phyloP scores from a whole-genome alignment of 441 rosid species.

The Dalechampia spathulata region DNA sequence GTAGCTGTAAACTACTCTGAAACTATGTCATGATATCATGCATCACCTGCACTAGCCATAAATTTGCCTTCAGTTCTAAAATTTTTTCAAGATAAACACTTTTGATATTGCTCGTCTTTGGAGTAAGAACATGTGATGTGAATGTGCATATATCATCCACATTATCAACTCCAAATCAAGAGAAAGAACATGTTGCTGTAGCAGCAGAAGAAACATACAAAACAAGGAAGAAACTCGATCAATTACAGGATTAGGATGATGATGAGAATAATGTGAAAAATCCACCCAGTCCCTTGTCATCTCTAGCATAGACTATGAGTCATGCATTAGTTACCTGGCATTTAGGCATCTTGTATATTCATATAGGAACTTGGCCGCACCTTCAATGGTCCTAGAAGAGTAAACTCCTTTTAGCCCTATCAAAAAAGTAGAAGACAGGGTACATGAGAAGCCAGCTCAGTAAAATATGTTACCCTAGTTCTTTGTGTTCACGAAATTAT shows the following conservation, averaged over 20 bases:
- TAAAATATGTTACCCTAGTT: conserved; percentile 4
- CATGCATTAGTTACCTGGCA: conserved; percentile 36
- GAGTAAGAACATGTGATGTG: no score
- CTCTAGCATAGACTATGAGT: conserved; percentile 5
- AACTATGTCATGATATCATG: neutral
- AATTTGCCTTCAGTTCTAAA: neutral
- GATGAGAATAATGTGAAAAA: neutral
- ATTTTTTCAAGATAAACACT: neutral
- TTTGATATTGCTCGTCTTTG: neutral
- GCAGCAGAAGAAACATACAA: neutral
- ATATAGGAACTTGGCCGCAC: conserved; percentile 50
- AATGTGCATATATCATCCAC: no score
- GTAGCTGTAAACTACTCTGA: no score
- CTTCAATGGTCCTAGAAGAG: conserved; percentile 59
- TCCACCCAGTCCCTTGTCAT: neutral
- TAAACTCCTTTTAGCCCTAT: conserved; percentile 74
- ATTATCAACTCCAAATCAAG: no score
- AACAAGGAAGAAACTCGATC: neutral
- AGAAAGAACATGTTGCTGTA: no score
- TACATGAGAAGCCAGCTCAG: conserved; percentile 3
- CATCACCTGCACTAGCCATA: neutral
- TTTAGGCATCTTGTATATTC: conserved; percentile 52
- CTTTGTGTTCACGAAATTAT: neutral
- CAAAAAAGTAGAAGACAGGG: conserved; percentile 15
- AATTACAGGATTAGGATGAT: neutral